Conservation (phyloP, 306 rosid genomes). For the Malus fusca region DNA sequence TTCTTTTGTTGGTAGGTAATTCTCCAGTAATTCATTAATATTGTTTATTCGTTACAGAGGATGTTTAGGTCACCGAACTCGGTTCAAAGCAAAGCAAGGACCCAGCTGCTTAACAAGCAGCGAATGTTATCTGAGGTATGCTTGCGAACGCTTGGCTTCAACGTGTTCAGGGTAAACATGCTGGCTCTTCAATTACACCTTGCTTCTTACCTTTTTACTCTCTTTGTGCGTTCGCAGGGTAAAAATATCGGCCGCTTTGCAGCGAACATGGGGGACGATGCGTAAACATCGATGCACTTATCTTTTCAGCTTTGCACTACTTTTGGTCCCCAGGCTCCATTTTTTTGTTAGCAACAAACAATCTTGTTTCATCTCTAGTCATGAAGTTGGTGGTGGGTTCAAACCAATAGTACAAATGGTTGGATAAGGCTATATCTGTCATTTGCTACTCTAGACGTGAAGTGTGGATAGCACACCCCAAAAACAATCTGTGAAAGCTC, state of each 20-base stretch:
- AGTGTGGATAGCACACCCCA: too few species aligned
- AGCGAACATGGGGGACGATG: constrained; percentile 45
- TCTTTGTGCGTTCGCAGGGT: constrained; percentile 41
- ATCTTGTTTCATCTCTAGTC: background rate
- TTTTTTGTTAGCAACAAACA: background rate
- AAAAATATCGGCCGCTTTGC: constrained; percentile 70
- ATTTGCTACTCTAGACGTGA: background rate
- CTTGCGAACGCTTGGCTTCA: background rate
- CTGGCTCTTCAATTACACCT: background rate
- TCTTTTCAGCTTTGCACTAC: too few species aligned
- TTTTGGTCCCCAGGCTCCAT: too few species aligned
- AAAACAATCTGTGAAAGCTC: too few species aligned
- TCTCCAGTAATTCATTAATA: background rate
- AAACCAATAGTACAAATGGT: background rate
- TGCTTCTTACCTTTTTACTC: background rate
- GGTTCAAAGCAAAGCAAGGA: constrained; percentile 71
- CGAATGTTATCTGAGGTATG: constrained; percentile 68
- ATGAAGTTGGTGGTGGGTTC: background rate
- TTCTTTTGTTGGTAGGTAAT: background rate
- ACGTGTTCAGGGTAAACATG: background rate
- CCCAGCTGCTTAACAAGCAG: constrained; percentile 73
- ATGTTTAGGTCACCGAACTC: constrained; percentile 85
- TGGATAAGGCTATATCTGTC: background rate
- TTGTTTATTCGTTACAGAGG: constrained; percentile 43
- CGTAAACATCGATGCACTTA: background rate